A percentile compares a stretch with the other conserved stretches of the same genome.
These are phyloP conservation scores for Endocladia muricata DNA, from an alignment of 31 red algal species.

Conservation along the genomic window DNA sequence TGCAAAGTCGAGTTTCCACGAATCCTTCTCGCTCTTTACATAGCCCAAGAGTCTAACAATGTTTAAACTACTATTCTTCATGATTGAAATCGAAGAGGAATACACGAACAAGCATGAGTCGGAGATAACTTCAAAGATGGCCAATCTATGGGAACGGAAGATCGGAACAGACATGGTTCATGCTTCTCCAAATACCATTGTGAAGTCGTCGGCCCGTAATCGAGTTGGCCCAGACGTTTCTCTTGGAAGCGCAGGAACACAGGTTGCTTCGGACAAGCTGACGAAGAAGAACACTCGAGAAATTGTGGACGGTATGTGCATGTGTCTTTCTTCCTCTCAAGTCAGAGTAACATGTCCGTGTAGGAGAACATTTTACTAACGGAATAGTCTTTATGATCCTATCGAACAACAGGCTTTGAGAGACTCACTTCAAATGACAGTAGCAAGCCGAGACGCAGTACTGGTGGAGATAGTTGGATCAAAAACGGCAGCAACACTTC, in stretches of 20 bases:
- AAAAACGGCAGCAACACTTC: too few relatives aligned
- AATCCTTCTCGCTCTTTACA: too few relatives aligned
- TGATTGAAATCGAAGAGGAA: conserved; percentile 20
- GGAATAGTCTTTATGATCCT: too few relatives aligned
- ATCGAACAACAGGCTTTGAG: too few relatives aligned
- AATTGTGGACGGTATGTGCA: conserved; percentile 46
- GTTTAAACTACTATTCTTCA: neutral
- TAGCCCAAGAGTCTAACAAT: neutral
- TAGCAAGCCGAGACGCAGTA: too few relatives aligned
- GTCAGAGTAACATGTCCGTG: too few relatives aligned
- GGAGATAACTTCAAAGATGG: conserved; percentile 32
- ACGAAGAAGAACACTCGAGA: conserved; percentile 43
- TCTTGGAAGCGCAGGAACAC: neutral
- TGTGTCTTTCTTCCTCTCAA: too few relatives aligned
- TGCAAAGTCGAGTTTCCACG: too few relatives aligned
- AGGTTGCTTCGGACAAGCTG: neutral
- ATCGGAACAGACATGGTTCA: conserved; percentile 19
- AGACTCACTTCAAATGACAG: too few relatives aligned
- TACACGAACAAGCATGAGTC: conserved; percentile 40
- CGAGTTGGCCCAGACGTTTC: neutral
- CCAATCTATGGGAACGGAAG: conserved; percentile 46
- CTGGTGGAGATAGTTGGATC: too few relatives aligned
- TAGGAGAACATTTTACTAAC: too few relatives aligned
- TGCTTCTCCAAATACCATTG: conserved; percentile 20
- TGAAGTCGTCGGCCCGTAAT: conserved; percentile 13